A percentile compares a stretch with the other conserved stretches of the same genome.
Conservation (phyloP, 441 rosid species). For the Aleurites moluccanus region DNA sequence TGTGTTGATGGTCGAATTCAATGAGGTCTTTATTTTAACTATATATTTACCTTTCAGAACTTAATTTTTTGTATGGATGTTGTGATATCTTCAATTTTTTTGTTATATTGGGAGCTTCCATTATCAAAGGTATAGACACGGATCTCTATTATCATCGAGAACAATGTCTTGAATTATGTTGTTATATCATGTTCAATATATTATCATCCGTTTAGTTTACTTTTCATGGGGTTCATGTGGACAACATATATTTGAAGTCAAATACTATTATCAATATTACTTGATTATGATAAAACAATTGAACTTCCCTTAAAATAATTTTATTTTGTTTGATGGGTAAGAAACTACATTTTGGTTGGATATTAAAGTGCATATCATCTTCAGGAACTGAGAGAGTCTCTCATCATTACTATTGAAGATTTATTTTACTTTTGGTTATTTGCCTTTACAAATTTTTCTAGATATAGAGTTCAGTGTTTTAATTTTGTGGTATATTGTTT, state of each 20-base stretch:
- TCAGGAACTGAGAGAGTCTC: too few species aligned
- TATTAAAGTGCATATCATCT: too few species aligned
- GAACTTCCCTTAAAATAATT: too few species aligned
- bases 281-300: background rate
- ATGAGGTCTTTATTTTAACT: slow-evolving; percentile 8
- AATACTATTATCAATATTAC: background rate
- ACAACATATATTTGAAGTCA: background rate
- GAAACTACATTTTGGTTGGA: too few species aligned
- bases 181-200: background rate
- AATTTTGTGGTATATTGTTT: too few species aligned
- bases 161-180: background rate
- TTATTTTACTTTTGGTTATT: too few species aligned
- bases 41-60: slow-evolving; percentile 58
- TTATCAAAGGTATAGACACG: too few species aligned
- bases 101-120: slow-evolving; percentile 62
- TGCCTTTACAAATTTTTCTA: too few species aligned
- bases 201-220: background rate
- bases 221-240: slow-evolving; percentile 7
- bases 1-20: slow-evolving; percentile 4
- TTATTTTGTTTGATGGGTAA: too few species aligned
- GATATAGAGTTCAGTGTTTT: too few species aligned
- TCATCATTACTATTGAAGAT: too few species aligned
- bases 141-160: background rate
- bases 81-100: slow-evolving; percentile 98
- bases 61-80: slow-evolving; percentile 89